A percentile compares a stretch with the other conserved stretches of the same genome.
Conservation (phyloP, 2,329 filamentous ascomycete genomes). For the Aureobasidium uvarum region DNA sequence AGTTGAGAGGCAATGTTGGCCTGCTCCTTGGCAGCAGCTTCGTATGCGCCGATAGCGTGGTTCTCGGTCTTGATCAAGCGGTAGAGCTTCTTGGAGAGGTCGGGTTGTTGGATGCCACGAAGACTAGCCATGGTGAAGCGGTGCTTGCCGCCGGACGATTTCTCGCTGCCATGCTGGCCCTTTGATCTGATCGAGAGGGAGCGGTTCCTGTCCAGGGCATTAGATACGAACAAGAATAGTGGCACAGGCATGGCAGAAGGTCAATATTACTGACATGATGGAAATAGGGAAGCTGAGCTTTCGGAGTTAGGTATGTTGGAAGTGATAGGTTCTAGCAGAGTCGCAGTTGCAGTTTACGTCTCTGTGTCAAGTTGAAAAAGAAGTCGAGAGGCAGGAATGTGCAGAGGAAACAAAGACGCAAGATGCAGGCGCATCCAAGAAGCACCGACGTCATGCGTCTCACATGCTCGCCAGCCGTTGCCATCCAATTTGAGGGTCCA, state of each 20-base stretch:
- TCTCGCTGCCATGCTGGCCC: conserved; percentile 50
- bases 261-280: conserved; percentile 19
- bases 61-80: conserved; percentile 95
- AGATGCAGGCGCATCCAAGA: background rate
- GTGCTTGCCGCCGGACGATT: conserved; percentile 54
- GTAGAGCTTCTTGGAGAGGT: conserved; percentile 84
- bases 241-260: background rate
- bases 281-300: background rate
- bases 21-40: conserved; percentile 80
- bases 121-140: conserved; percentile 85
- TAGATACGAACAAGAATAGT: conserved; percentile 12
- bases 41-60: conserved; percentile 78
- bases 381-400: background rate
- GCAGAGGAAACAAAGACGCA: conserved; percentile 11
- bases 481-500: conserved; percentile 13
- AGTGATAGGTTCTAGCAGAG: background rate
- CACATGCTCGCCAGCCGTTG: conserved; percentile 21
- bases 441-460: conserved; percentile 19
- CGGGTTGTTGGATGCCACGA: conserved; percentile 78
- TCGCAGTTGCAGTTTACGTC: conserved; percentile 15
- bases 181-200: conserved; percentile 70
- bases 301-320: background rate
- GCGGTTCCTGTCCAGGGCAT: conserved; percentile 44
- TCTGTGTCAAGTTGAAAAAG: background rate
- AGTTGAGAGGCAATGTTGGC: conserved; percentile 83